Base-by-base conservation (phyloP, 2,329 filamentous ascomycete species). In the Cyphellophora attinorum region DNA sequence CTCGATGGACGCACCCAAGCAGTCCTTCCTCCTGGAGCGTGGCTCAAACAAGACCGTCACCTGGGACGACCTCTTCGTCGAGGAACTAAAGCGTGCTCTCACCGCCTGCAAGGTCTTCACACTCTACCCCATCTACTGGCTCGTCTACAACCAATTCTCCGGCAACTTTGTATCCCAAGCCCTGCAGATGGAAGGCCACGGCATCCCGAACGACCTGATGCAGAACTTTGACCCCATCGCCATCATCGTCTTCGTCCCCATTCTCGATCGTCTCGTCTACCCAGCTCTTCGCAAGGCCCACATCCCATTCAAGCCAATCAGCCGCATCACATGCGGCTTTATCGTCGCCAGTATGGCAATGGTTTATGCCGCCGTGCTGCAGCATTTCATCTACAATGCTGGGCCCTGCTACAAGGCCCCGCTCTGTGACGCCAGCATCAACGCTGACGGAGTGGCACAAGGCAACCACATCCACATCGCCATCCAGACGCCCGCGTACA, bases 151-250 rank as follows among this genome's bases (percentile, higher is more conserved):
- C 39, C 50, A 53, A 38, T 32, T 40, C 23, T 46, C 41, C 35
- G 50, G 47, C 35, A 39, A 39, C 19, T 19, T 51, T 8, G 44
- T 50, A 19, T 40, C 27, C 27, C 51, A 54, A 50, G 70, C 69
- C 34, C 62, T 59, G n/a, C 65, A 65, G 41, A 74, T 75, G 80
- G 49, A 70, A 34, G 71, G 79, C 3, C 66, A 80, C 51, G 80
- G 81, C 19, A 70, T 84, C 3, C 83, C 82, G 50, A 88, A 88
- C 63, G 82, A 88, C 52, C 62, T 86, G 38, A 72, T 88, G 49
- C 72, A 77, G 54, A 85, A 85, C 59, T 64, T 88, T 27, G 79
- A 86, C 56, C 80, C 82, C 5, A 74, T 88, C 44, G 73, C 79
- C 16, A 74, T 86, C 42, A 72, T 88, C 48, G 75, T 88, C 51